phyloP scores from a whole-genome alignment of 495 filamentous ascomycete species.

The Penicillium mononematosum region DNA sequence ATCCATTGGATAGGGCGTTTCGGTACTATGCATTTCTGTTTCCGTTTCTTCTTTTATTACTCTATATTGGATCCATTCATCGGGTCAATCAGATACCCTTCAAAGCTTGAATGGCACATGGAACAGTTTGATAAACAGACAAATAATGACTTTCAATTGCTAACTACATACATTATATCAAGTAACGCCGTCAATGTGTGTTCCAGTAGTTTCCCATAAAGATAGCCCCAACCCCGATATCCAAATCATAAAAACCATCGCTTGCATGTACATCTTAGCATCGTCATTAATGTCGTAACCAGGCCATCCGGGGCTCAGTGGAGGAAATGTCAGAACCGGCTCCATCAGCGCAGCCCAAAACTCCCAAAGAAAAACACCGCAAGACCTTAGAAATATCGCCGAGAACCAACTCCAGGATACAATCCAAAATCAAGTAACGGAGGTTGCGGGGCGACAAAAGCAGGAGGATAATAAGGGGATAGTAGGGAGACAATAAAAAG shows the following conservation, averaged over 20 bases:
- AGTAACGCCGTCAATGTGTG: slow-evolving; percentile 25
- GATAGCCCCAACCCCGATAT: slow-evolving; percentile 25
- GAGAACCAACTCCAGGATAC: slow-evolving; percentile 21
- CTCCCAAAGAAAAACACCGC: slow-evolving; percentile 31
- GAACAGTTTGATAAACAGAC: slow-evolving; percentile 10
- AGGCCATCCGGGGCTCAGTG: slow-evolving; percentile 35
- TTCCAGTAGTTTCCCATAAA: slow-evolving; percentile 18
- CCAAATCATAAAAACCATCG: slow-evolving; percentile 39
- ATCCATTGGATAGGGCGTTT: slow-evolving; percentile 14
- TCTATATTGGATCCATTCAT: slow-evolving; percentile 8
- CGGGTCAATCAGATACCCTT: slow-evolving; percentile 31
- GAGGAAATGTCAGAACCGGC: slow-evolving; percentile 32
- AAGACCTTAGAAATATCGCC: slow-evolving; percentile 22
- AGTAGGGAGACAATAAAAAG: slow-evolving; percentile 4
- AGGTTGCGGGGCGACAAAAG: slow-evolving; percentile 6
- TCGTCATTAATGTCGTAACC: slow-evolving; percentile 48
- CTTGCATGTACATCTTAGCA: slow-evolving; percentile 49
- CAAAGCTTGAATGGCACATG: slow-evolving; percentile 1
- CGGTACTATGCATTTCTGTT: slow-evolving; percentile 18
- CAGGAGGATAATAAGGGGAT: slow-evolving; percentile 11
- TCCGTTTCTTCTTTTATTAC: slow-evolving; percentile 2
- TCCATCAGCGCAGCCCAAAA: slow-evolving; percentile 29
- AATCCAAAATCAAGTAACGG: slow-evolving; percentile 21
- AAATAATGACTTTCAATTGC: slow-evolving; percentile 31
- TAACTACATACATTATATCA: slow-evolving; percentile 23